Evolutionary conservation across 805 yeast genomes (phyloP), one percentile per base, ranked within the genome.

Genomic region (Pichia cabralensis): DNA sequence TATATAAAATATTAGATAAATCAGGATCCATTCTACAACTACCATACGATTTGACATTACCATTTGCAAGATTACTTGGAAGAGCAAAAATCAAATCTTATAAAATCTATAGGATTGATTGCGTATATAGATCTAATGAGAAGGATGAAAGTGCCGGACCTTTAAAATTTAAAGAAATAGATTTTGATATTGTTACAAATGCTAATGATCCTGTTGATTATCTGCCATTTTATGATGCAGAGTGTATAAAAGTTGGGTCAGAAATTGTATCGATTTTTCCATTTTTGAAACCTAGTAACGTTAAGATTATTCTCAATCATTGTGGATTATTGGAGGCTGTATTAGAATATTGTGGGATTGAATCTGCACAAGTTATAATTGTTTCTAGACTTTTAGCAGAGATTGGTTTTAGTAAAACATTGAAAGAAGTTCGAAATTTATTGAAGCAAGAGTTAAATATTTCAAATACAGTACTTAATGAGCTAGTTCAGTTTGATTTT

Each of bases 11-110:
- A 1, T 58, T 92, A 34, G 97, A 89, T 49, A 67, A 74, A 33
- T 77, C 84, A 21, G 99, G 99, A 0, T 74, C 86, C 0, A 89
- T 92, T 4, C 60, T 92, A 22, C 95, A 88, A 45, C 59, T 92
- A 22, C 94, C 96, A 3, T 86, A 81, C 50, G 98, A 92, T 53
- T 64, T 88, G 41, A 82, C 94, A 0, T 61, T 88, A 22, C 97
- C 99, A 0, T 72, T 81, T 63, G 98, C 98, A 0, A 65, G 97
- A 44, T 65, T 75, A 32, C 55, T 92, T 22, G 86, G 96, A 3
- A 73, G 80, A 36, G 62, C 65, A n/a, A 67, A 66, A 14, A 43
- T 65, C 2, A 62, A 74, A 3, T 60, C 69, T 3, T 61, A 62
- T 35, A 88, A 89, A 53, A 62, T 80, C 13, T 89, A 64, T 53